Base-by-base conservation (phyloP, 345 rosid genomes). In the Erodium maritimum region DNA sequence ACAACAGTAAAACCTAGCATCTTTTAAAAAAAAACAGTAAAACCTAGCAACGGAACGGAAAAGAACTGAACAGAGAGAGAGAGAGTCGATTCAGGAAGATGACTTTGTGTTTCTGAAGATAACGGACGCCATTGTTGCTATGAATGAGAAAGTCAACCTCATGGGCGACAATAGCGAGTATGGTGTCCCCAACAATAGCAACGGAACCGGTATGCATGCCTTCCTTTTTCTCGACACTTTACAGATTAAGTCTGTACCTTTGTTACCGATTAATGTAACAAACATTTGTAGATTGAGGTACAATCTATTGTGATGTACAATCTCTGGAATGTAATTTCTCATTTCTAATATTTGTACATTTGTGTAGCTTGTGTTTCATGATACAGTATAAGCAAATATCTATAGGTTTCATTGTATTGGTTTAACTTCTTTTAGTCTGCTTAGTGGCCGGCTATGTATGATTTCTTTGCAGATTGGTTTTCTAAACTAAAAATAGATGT, bases 61-160 rank as follows among this genome's bases (percentile, higher is more conserved):
- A n/a, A n/a, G n/a, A n/a, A n/a, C n/a, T n/a, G n/a, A n/a, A n/a
- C n/a, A n/a, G 23, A 17, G 50, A 22, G 51, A 10, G 54, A 18
- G 64, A 66, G 67, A 51, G 71, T 73, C 67, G 84, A 73, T 48
- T 51, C 65, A 58, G n/a, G 66, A 61, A 54, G 86, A 82, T 17
- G 81, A 79, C 61, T 67, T 63, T 59, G 76, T 29, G 75, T 78
- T 78, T 60, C 70, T 83, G 42, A 71, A 76, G 67, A 63, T 89
- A 61, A 74, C 65, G n/a, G 89, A 89, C 55, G 89, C 89, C 56
- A 29, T 75, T 21, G 0, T 77, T 46, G 78, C 72, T 23, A 56
- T 86, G 51, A 72, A 86, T 69, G 83, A 86, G 71, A 77, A 73
- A 18, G 87, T 82, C 17, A 80, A 61, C 70, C 64, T 91, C 5